Evolutionary conservation across 2,329 filamentous ascomycete species (phyloP).

Genomic region (Ophiocordyceps sinensis): DNA sequence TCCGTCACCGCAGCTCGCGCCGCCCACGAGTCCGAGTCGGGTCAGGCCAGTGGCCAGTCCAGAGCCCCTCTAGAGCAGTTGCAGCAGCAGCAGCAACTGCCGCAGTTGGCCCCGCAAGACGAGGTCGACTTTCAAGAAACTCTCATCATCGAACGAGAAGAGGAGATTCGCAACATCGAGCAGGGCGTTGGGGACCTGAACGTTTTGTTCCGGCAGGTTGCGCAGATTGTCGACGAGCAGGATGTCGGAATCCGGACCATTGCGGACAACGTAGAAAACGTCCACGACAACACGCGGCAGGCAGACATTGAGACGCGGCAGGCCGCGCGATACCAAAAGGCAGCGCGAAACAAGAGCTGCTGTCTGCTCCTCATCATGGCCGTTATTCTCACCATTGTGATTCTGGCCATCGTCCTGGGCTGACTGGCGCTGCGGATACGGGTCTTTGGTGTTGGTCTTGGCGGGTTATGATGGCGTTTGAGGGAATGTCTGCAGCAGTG

Average conservation of each 20-base stretch:
- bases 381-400: constrained; percentile 76
- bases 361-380: constrained; percentile 79
- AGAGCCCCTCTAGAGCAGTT: constrained; percentile 31
- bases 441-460: not conserved
- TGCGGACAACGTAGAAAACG: constrained; percentile 72
- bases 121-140: constrained; percentile 97
- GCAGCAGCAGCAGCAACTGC: constrained; percentile 55
- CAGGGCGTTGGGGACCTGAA: constrained; percentile 92
- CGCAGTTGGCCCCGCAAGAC: constrained; percentile 73
- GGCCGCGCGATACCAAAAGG: constrained; percentile 87
- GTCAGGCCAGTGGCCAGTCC: constrained; percentile 12
- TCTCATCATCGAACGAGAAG: constrained; percentile 88
- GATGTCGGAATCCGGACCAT: constrained; percentile 79
- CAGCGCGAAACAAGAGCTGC: constrained; percentile 85
- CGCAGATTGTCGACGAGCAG: constrained; percentile 90
- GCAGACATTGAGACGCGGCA: constrained; percentile 76
- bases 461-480: constrained; percentile 4
- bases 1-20: constrained; percentile 71
- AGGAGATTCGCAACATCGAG: constrained; percentile 95
- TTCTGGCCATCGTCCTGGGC: constrained; percentile 72
- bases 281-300: constrained; percentile 66
- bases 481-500: not conserved
- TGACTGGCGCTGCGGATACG: constrained; percentile 21
- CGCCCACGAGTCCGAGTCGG: constrained; percentile 51
- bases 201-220: constrained; percentile 94